Evolutionary conservation across 2,329 filamentous ascomycete genomes (phyloP).

Genomic region (Venturia pyrina): DNA sequence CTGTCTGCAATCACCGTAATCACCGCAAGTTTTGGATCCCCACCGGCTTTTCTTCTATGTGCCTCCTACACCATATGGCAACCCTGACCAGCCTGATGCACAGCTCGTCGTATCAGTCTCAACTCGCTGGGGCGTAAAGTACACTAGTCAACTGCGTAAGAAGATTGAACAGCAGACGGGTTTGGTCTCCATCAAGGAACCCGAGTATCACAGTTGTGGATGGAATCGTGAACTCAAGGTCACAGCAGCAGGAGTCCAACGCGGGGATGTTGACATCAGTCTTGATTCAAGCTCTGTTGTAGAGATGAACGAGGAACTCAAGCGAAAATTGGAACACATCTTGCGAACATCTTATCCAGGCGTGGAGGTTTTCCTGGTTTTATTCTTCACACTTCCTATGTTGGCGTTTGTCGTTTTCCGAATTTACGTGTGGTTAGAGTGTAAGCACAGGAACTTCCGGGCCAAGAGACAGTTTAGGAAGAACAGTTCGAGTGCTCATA

Average conservation of each 20-base stretch:
- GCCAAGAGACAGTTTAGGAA: neutral
- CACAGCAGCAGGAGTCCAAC: neutral
- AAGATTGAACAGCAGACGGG: neutral
- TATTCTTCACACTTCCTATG: neutral
- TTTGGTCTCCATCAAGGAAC: neutral
- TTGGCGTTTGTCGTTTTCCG: neutral
- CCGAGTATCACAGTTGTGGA: neutral
- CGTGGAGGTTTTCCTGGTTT: neutral
- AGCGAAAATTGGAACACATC: neutral
- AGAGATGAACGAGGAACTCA: neutral
- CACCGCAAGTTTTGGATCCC: neutral
- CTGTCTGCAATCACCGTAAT: neutral
- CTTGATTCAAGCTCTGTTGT: neutral
- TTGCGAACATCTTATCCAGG: neutral
- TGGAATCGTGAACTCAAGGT: neutral
- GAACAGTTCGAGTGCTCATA: too few species aligned
- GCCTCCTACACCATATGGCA: neutral
- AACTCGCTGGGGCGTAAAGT: neutral
- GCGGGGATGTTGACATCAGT: neutral
- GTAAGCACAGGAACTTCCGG: neutral
- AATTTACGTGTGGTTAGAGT: neutral
- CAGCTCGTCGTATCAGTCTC: neutral
- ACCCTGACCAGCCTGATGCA: neutral
- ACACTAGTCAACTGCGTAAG: neutral
- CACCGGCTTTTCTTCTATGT: neutral